A percentile compares a stretch with the other conserved stretches of the same genome.
These are phyloP conservation scores for Pulveroboletus sp. DNA, from an alignment of 768 basidiomycete genomes.

Conservation along the genomic window DNA sequence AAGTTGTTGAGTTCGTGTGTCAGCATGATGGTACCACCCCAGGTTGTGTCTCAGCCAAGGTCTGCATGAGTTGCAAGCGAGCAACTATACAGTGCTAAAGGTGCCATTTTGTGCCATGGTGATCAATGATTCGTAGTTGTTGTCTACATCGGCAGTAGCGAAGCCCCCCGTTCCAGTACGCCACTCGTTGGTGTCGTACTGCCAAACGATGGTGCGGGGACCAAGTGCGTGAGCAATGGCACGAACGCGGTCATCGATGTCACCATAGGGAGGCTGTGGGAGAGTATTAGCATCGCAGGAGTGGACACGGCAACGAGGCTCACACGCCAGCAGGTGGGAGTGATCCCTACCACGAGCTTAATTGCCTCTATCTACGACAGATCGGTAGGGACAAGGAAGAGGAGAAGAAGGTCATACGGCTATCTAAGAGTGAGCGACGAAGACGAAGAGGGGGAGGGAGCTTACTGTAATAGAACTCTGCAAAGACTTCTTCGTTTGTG, in stretches of 20 bases:
- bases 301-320: constrained; percentile 11
- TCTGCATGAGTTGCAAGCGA: too few relatives aligned
- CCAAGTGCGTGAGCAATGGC: constrained; percentile 64
- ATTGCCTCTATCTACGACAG: constrained; percentile 44
- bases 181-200: constrained; percentile 72
- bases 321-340: constrained; percentile 60
- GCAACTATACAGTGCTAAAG: constrained; percentile 34
- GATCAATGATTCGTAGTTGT: constrained; percentile 54
- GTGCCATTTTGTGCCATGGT: constrained; percentile 41
- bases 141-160: constrained; percentile 43
- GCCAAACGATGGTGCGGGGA: constrained; percentile 71
- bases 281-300: neutral
- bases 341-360: constrained; percentile 51
- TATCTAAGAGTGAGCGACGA: constrained; percentile 10
- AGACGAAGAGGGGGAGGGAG: neutral
- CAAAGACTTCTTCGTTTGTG: constrained; percentile 62
- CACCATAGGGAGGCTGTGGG: constrained; percentile 56
- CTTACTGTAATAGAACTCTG: constrained; percentile 73
- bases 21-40: constrained; percentile 51
- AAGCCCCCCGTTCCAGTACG: constrained; percentile 47
- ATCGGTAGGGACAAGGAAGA: neutral
- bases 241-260: constrained; percentile 74
- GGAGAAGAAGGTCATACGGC: constrained; percentile 18
- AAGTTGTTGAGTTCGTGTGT: constrained; percentile 59
- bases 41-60: neutral